Percentiles rank a stretch among this genome's conserved stretches.
phyloP scores from a whole-genome alignment of 202 grass and related monocot species.

The Schoenoplectus triqueter region DNA sequence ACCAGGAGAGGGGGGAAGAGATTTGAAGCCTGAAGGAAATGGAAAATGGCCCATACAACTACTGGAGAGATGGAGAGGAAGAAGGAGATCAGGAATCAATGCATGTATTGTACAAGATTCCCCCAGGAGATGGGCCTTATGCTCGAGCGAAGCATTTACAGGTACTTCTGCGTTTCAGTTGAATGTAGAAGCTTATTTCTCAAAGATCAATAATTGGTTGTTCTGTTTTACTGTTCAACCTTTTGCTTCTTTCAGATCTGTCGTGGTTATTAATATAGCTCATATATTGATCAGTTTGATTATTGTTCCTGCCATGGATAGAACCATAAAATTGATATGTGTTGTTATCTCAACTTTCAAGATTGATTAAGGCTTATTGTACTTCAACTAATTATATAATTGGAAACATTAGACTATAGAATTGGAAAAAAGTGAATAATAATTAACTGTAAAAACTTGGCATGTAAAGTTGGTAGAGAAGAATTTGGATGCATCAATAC shows the following conservation, averaged over 20 bases:
- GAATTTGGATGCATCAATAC: constrained; percentile 73
- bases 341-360: not conserved
- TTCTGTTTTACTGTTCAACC: not conserved
- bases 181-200: not conserved
- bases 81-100: constrained; percentile 33
- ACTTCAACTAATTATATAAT: not conserved
- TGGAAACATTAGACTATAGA: not conserved
- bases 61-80: constrained; percentile 39
- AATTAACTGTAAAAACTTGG: not conserved
- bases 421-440: not conserved
- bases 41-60: constrained; percentile 30
- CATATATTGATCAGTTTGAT: not conserved
- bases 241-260: constrained; percentile 19
- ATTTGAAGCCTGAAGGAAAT: constrained; percentile 7
- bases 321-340: not conserved
- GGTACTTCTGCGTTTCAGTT: constrained; percentile 44
- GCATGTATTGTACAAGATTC: constrained; percentile 75
- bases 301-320: not conserved
- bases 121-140: constrained; percentile 81
- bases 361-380: not conserved
- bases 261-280: not conserved
- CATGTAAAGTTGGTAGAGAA: constrained; percentile 74
- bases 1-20: not conserved
- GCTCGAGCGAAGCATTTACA: constrained; percentile 90
- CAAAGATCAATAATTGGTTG: not conserved